Base-by-base conservation (phyloP, 164 flowering plant genomes). In the Annona cherimola region DNA sequence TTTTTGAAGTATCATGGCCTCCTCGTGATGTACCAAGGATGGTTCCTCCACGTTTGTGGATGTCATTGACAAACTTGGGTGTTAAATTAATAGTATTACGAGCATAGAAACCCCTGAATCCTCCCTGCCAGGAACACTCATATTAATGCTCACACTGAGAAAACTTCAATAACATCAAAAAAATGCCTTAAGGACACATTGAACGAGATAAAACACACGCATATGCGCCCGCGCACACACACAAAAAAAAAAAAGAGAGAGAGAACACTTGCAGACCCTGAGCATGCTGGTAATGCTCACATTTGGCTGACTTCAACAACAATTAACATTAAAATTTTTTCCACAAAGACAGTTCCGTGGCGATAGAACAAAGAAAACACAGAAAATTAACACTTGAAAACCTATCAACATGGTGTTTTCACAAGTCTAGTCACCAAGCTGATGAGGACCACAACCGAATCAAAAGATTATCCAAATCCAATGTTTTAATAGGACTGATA, bases 31-130 rank as follows among this genome's bases (percentile, higher is more conserved):
- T 89, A 42, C 93, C 89, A 73, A 92, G 78, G 67, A 87, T 76
- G 60, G 98, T 92, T 4, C 98, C 98, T 75, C 98, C 98, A 65
- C 93, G 94, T 69, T 92, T 92, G 69, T 92, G 98, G 76, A 90
- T 88, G 76, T 92, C 88, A 80, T 90, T 84, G 63, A 89, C 93
- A 78, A 84, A 74, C 74, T 84, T 89, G 35, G 92, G 93, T 42
- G 84, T 86, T 74, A 92, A 84, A 63, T 81, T 26, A 62, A 88
- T 76, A 16, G 97, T 91, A 70, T 91, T 88, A 70, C 82, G 80
- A 66, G 92, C 75, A 80, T 91, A 91, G 76, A 91, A 91, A 35
- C 97, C 97, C 67, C 74, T 82, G 73, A 87, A 91, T 71, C 97
- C 97, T 80, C 94, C 94, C 97, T 91, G 69, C 16, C 67, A 46